These are phyloP conservation scores for Punica granatum DNA, from an alignment of 345 rosid genomes.

Conservation along the genomic window DNA sequence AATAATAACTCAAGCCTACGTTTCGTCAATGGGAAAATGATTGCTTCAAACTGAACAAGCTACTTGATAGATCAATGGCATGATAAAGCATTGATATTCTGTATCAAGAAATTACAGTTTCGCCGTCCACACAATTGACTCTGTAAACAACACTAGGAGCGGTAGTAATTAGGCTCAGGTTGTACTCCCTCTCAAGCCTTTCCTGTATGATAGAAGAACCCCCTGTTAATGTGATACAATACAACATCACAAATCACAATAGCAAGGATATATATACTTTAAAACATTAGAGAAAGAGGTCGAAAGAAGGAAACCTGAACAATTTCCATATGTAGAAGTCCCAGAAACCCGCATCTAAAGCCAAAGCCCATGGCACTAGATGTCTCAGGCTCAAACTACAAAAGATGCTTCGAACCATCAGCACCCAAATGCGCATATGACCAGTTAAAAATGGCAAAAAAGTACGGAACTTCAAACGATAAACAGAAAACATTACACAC, in stretches of 20 bases:
- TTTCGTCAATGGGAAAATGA: background rate
- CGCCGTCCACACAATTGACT: constrained; percentile 68
- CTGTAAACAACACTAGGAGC: constrained; percentile 98
- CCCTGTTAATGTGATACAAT: background rate
- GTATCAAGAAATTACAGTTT: constrained; percentile 49
- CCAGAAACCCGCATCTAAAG: constrained; percentile 96
- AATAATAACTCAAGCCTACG: background rate
- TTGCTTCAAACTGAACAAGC: background rate
- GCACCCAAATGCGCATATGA: background rate
- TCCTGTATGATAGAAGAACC: constrained; percentile 46
- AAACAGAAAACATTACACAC: constrained; percentile 19
- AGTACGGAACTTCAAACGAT: background rate
- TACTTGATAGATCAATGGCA: background rate
- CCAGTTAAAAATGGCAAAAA: background rate
- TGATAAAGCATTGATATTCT: background rate
- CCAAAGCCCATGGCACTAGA: constrained; percentile 99
- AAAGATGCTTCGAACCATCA: constrained; percentile 1
- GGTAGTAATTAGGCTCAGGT: constrained; percentile 90
- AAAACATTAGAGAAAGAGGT: background rate
- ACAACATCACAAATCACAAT: background rate
- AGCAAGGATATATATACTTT: background rate
- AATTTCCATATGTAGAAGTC: constrained; percentile 99
- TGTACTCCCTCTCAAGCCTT: constrained; percentile 98
- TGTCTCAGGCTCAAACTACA: constrained; percentile 95
- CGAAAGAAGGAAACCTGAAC: constrained; percentile 60